Evolutionary conservation across 208 protist genomes (phyloP).

Genomic region (Trypanosoma rangeli): DNA sequence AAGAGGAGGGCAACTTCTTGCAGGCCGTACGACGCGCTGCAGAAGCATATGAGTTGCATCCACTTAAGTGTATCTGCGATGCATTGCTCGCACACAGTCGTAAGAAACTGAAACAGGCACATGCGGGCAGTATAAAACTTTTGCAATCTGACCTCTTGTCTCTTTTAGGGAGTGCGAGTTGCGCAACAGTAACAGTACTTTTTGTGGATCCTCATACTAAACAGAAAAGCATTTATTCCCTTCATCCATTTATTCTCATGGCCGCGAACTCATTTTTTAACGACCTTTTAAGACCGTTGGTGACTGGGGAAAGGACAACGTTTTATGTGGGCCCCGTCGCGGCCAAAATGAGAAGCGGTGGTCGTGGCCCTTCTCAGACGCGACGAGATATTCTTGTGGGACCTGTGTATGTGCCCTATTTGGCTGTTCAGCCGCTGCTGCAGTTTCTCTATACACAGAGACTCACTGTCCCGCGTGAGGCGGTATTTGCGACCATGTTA

Average conservation of each 20-base stretch:
- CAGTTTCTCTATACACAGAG: conserved; percentile 75
- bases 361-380: conserved; percentile 27
- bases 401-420: conserved; percentile 61
- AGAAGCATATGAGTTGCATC: conserved; percentile 44
- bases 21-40: conserved; percentile 40
- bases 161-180: conserved; percentile 35
- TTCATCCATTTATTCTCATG: conserved; percentile 70
- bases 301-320: conserved; percentile 39
- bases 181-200: conserved; percentile 68
- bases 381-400: conserved; percentile 71
- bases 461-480: conserved; percentile 45
- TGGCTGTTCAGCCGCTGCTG: conserved; percentile 61
- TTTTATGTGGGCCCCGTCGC: conserved; percentile 56
- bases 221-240: conserved; percentile 47
- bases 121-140: conserved; percentile 35
- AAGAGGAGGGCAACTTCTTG: conserved; percentile 27
- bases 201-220: conserved; percentile 83
- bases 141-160: conserved; percentile 55
- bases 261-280: conserved; percentile 65
- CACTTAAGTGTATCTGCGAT: conserved; percentile 50
- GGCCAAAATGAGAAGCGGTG: conserved; percentile 43
- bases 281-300: conserved; percentile 70
- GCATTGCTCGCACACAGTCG: conserved; percentile 42
- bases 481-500: conserved; percentile 65
- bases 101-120: conserved; percentile 37